Evolutionary conservation across 176 grass and related monocot genomes (phyloP).

Genomic region (Metroxylon sagu): DNA sequence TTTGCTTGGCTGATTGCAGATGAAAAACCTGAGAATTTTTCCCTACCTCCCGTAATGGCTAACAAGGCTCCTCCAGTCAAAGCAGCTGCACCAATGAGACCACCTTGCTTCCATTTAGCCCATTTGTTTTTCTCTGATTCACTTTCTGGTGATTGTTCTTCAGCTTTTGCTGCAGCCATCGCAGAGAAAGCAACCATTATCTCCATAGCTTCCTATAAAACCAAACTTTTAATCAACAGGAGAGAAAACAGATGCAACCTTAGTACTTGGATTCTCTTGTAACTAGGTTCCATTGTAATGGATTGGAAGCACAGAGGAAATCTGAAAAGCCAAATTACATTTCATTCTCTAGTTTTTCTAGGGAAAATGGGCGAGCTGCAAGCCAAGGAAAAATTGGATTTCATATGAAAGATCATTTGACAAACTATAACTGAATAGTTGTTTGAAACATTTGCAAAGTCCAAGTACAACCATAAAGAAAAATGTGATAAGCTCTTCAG

Average conservation of each 20-base stretch:
- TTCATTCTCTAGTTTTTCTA: too few relatives aligned
- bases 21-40: background rate
- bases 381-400: too few relatives aligned
- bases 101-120: slow-evolving; percentile 75
- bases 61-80: slow-evolving; percentile 87
- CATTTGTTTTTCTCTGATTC: slow-evolving; percentile 54
- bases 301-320: too few relatives aligned
- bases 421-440: too few relatives aligned
- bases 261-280: too few relatives aligned
- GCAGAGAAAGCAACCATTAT: slow-evolving; percentile 99
- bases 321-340: too few relatives aligned
- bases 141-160: slow-evolving; percentile 35
- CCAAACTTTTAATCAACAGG: slow-evolving; percentile 26
- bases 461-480: too few relatives aligned
- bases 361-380: too few relatives aligned
- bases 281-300: too few relatives aligned
- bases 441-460: too few relatives aligned
- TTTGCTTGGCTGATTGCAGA: background rate
- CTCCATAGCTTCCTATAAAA: slow-evolving; percentile 84
- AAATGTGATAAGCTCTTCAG: too few relatives aligned
- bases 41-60: slow-evolving; percentile 80
- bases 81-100: slow-evolving; percentile 83
- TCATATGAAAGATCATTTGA: too few relatives aligned
- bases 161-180: slow-evolving; percentile 92
- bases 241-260: background rate